Evolutionary conservation across 139 green algal genomes (phyloP).

Genomic region (Volvox africanus): DNA sequence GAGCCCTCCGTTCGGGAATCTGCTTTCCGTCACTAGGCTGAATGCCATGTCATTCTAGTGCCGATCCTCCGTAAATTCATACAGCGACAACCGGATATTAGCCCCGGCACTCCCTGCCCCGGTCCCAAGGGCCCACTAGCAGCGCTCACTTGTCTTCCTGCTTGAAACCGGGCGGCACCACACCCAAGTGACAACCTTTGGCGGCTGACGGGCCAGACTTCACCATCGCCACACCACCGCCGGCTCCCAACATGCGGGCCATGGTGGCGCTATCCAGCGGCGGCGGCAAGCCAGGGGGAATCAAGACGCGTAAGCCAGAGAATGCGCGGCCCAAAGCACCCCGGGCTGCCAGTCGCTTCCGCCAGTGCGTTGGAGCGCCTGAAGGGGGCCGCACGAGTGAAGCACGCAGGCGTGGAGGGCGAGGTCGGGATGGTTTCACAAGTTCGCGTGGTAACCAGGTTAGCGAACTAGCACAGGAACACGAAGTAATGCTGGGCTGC

Average conservation of each 20-base stretch:
- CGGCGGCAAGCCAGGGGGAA: slow-evolving; percentile 1
- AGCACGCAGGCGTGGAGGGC: too few relatives aligned
- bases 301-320: background rate
- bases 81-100: too few relatives aligned
- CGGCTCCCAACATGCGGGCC: slow-evolving; percentile 33
- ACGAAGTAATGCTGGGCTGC: too few relatives aligned
- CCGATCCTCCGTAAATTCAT: too few relatives aligned
- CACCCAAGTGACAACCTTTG: background rate
- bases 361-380: slow-evolving; percentile 46
- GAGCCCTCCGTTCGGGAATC: too few relatives aligned
- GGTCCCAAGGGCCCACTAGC: too few relatives aligned
- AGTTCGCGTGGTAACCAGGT: too few relatives aligned
- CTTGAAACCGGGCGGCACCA: background rate
- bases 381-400: background rate
- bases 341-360: background rate
- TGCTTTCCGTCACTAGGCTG: too few relatives aligned
- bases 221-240: slow-evolving; percentile 27
- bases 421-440: too few relatives aligned
- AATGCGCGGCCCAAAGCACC: slow-evolving; percentile 27
- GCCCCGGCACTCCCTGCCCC: too few relatives aligned
- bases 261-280: slow-evolving; percentile 31
- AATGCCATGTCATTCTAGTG: too few relatives aligned
- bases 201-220: background rate
- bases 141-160: slow-evolving; percentile 14
- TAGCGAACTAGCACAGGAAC: too few relatives aligned